These are phyloP conservation scores for Lentithecium fluviatile DNA, from an alignment of 495 filamentous ascomycete genomes.

Conservation along the genomic window DNA sequence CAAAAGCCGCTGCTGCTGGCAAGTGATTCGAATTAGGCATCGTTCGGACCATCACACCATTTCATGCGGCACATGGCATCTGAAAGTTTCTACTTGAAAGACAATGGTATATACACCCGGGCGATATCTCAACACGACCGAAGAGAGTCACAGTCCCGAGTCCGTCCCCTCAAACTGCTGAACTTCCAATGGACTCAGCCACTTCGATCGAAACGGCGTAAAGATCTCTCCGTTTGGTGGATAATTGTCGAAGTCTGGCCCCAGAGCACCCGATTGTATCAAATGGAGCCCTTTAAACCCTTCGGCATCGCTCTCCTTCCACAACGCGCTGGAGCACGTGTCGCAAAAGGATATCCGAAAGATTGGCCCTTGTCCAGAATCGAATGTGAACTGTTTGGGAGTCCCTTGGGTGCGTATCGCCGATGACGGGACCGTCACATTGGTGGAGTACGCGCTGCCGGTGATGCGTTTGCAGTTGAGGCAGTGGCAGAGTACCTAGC, in stretches of 20 bases:
- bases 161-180: conserved; percentile 28
- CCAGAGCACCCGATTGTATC: conserved; percentile 25
- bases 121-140: not conserved
- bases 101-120: not conserved
- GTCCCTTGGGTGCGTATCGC: conserved; percentile 8
- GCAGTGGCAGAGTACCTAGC: conserved; percentile 34
- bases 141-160: conserved; percentile 3
- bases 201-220: conserved; percentile 18
- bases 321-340: conserved; percentile 25
- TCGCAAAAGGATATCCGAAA: conserved; percentile 30
- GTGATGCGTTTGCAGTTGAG: conserved; percentile 27
- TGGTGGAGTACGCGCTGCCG: conserved; percentile 24
- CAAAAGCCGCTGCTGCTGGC: conserved; percentile 19
- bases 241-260: conserved; percentile 9
- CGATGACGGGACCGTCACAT: conserved; percentile 21
- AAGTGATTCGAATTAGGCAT: conserved; percentile 1
- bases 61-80: not conserved
- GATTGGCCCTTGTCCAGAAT: conserved; percentile 22
- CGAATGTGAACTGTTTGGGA: conserved; percentile 24
- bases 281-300: conserved; percentile 23
- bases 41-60: not conserved
- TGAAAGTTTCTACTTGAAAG: not conserved
- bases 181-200: conserved; percentile 22
- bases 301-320: conserved; percentile 31
- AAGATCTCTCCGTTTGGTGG: conserved; percentile 28